Conservation (phyloP, 768 basidiomycete genomes). For the Leccinum subtestaceum region DNA sequence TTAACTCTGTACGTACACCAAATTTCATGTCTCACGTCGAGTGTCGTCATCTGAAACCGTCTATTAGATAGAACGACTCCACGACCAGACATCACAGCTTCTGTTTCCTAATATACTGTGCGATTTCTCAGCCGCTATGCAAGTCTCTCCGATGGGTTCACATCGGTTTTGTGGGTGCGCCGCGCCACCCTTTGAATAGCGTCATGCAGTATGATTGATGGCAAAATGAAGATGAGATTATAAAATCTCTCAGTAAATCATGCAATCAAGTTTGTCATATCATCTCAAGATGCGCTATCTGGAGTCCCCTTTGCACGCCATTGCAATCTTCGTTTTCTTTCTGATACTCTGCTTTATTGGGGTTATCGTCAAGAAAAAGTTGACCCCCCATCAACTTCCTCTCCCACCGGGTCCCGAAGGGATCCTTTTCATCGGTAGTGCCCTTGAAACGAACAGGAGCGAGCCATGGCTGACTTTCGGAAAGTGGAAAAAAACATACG, state of each 20-base stretch:
- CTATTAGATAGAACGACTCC: background rate
- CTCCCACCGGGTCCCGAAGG: conserved; percentile 31
- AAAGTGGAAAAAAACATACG: conserved; percentile 32
- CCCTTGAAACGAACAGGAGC: conserved; percentile 22
- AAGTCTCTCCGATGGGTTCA: background rate
- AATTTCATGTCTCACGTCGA: conserved; percentile 2
- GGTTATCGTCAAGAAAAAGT: conserved; percentile 3
- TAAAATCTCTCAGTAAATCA: conserved; percentile 3
- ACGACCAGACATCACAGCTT: background rate
- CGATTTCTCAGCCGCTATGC: background rate
- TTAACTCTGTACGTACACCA: conserved; percentile 1
- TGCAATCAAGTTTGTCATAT: background rate
- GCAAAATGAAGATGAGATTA: background rate
- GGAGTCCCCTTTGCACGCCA: background rate
- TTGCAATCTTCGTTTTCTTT: background rate
- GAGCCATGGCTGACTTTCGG: conserved; percentile 33
- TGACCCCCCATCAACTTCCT: conserved; percentile 16
- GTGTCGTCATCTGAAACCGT: conserved; percentile 5
- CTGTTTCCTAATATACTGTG: background rate
- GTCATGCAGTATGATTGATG: background rate
- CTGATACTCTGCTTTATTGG: conserved; percentile 1
- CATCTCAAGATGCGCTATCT: conserved; percentile 6
- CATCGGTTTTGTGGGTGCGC: background rate
- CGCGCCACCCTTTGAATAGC: background rate
- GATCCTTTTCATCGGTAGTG: conserved; percentile 27